These are phyloP conservation scores for Pirum gemmata DNA, from an alignment of 78 protist species.

Conservation along the genomic window DNA sequence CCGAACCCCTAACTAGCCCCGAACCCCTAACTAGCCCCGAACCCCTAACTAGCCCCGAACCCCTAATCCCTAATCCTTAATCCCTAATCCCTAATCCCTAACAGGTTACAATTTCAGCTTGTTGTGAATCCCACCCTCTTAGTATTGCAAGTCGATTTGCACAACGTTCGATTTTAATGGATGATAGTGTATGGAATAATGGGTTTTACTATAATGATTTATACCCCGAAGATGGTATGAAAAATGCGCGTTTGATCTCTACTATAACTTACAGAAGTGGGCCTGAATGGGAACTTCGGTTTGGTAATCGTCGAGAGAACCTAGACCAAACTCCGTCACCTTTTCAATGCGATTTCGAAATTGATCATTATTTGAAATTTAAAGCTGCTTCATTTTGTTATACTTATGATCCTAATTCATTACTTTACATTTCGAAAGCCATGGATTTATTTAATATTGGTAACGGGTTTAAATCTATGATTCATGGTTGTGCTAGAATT, in stretches of 20 bases:
- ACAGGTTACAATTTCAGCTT: constrained; percentile 35
- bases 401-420: constrained; percentile 47
- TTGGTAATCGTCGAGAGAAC: background rate
- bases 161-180: background rate
- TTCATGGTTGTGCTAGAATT: background rate
- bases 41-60: background rate
- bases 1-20: background rate
- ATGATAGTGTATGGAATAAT: background rate
- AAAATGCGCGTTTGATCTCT: constrained; percentile 33
- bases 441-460: constrained; percentile 48
- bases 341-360: constrained; percentile 47
- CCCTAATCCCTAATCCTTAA: too few species aligned
- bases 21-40: background rate
- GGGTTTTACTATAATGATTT: background rate
- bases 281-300: constrained; percentile 55
- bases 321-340: background rate
- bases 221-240: constrained; percentile 42
- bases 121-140: constrained; percentile 15
- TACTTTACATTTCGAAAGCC: constrained; percentile 51
- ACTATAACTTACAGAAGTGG: constrained; percentile 52
- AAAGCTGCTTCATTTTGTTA: constrained; percentile 40
- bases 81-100: too few species aligned
- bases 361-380: constrained; percentile 47
- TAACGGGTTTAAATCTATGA: constrained; percentile 7
- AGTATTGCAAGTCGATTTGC: constrained; percentile 36